A percentile compares a stretch with the other conserved stretches of the same genome.
Evolutionary conservation across 2,329 filamentous ascomycete genomes (phyloP).

Genomic region (Pseudogymnoascus sp.): DNA sequence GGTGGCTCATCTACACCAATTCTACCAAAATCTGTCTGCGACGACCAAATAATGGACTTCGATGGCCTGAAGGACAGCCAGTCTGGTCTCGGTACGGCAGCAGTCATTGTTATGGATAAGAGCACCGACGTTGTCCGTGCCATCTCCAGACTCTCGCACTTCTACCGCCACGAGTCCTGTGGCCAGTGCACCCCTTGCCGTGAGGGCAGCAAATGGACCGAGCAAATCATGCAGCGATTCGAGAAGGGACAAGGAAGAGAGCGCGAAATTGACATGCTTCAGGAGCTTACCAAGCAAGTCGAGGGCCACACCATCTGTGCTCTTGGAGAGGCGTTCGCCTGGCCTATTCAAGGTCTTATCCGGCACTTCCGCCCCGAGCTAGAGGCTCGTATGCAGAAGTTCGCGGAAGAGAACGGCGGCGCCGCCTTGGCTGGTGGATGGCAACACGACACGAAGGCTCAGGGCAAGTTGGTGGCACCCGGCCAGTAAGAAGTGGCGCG

Average conservation of each 20-base stretch:
- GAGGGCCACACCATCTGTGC: slow-evolving; percentile 98
- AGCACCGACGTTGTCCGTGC: slow-evolving; percentile 90
- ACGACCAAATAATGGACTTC: slow-evolving; percentile 98
- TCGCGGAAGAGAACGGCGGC: slow-evolving; percentile 63
- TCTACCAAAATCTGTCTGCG: slow-evolving; percentile 79
- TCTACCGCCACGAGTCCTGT: slow-evolving; percentile 97
- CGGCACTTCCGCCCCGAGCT: slow-evolving; percentile 96
- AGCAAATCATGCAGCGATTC: slow-evolving; percentile 97
- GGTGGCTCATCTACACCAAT: slow-evolving; percentile 96
- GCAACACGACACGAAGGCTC: slow-evolving; percentile 62
- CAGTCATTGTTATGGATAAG: slow-evolving; percentile 99
- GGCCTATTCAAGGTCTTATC: slow-evolving; percentile 96
- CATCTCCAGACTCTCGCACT: slow-evolving; percentile 85
- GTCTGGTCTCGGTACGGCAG: slow-evolving; percentile 91
- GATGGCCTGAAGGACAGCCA: slow-evolving; percentile 96
- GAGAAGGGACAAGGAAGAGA: slow-evolving; percentile 81
- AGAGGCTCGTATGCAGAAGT: slow-evolving; percentile 80
- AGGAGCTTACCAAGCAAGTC: slow-evolving; percentile 98
- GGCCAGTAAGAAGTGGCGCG: slow-evolving; percentile 58
- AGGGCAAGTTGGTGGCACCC: slow-evolving; percentile 79
- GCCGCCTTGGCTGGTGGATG: slow-evolving; percentile 78
- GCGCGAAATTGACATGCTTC: slow-evolving; percentile 97
- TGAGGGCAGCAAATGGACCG: slow-evolving; percentile 97
- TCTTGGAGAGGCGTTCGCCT: slow-evolving; percentile 94
- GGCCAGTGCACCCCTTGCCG: slow-evolving; percentile 99